Evolutionary conservation across 257 asterid species (phyloP).

Genomic region (Petunia secreta): DNA sequence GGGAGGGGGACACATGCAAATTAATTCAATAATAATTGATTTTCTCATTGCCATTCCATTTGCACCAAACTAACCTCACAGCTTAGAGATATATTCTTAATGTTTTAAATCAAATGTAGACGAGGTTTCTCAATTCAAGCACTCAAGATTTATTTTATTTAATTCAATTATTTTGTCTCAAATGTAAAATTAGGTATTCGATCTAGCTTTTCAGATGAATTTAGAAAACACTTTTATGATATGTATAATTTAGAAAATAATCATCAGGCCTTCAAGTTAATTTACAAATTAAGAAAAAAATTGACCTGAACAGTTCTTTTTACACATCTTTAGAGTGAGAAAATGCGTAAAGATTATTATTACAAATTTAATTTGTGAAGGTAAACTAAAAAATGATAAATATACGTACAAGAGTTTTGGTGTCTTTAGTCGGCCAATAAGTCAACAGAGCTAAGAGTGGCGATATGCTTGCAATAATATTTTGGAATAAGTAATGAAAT

Average conservation of each 20-base stretch:
- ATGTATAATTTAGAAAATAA: background rate
- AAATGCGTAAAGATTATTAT: background rate
- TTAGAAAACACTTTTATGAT: too few species aligned
- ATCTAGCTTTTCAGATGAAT: background rate
- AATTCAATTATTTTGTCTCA: background rate
- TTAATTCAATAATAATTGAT: background rate
- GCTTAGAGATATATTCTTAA: background rate
- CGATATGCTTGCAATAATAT: background rate
- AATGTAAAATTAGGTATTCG: constrained; percentile 3
- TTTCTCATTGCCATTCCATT: background rate
- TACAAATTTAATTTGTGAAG: background rate
- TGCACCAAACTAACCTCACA: constrained; percentile 18
- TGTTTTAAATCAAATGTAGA: background rate
- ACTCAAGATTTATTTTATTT: background rate
- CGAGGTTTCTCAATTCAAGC: background rate
- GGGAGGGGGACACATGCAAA: background rate
- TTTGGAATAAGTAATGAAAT: background rate
- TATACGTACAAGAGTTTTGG: background rate
- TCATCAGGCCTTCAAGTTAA: background rate
- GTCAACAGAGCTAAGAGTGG: background rate
- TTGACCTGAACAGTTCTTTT: background rate
- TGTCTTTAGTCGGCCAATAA: background rate
- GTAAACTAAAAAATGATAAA: background rate
- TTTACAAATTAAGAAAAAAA: background rate
- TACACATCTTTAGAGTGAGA: background rate